Evolutionary conservation across 1,284 basidiomycete genomes (phyloP), one percentile per base, ranked within the genome.

Genomic region (Xerocomus amazonicus): DNA sequence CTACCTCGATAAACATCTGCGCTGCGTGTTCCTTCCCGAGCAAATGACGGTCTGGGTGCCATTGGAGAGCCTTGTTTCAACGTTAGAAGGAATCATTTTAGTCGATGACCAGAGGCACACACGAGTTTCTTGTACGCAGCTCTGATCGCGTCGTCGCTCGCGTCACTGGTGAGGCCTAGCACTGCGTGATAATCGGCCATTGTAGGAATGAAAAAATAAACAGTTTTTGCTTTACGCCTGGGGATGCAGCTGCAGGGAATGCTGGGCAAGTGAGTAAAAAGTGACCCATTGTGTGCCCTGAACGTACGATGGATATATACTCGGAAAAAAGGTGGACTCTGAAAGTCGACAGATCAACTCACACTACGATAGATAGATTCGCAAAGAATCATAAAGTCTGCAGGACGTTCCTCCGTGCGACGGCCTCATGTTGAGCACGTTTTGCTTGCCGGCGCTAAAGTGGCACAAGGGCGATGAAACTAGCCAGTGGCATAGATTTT

Each of bases 11-110:
- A 48, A 69, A 67, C 47, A 51, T 59, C 49, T 67, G 68, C 32
- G 68, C 68, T 14, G 67, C 67, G n/a, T 37, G 48, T 48, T 67
- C 65, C 54, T 67, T 67, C 4, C 56, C 60, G 14, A 47, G 74
- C 45, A 75, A 71, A 71, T 89, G 87, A 51, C 88, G 83, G 70
- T 67, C 65, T 35, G 65, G 65, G 27, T 67, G 65, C 68, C 68
- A 67, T n/a, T 61, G 67, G 17, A 69, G 52, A 45, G 64, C 65
- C 65, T 67, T 54, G 44, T 37, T 53, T 28, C 31, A 44, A 50
- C 14, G 32, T 56, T 16, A 56, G 28, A 50, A 41, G 44, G 35
- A 44, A 43, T 10, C 16, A 26, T 13, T 9, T 9, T 29, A 17
- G 41, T 50, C 35, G 32, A 23, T 29, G 43, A 34, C 23, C 36